phyloP scores from a whole-genome alignment of 176 grass and related monocot genomes.

The Miscanthus lutarioriparius region DNA sequence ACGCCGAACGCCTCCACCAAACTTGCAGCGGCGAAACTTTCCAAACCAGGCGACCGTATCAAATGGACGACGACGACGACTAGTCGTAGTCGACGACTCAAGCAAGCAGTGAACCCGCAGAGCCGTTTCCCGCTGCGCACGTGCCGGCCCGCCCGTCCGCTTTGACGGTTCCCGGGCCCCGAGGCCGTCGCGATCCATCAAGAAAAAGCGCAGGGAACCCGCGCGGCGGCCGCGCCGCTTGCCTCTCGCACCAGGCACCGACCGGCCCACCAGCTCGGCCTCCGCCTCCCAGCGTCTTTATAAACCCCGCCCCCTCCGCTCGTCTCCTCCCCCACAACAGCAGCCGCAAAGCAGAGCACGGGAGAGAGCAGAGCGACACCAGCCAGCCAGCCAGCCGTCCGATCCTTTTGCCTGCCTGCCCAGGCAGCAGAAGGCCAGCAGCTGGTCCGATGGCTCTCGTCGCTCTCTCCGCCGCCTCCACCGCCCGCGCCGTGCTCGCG shows the following conservation, averaged over 20 bases:
- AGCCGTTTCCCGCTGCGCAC: slow-evolving; percentile 17
- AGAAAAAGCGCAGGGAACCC: neutral
- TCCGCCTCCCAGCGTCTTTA: neutral
- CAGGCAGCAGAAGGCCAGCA: neutral
- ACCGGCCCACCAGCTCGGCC: neutral
- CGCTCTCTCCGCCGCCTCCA: slow-evolving; percentile 32
- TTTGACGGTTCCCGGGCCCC: neutral
- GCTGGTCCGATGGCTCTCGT: slow-evolving; percentile 57
- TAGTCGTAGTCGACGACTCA: neutral
- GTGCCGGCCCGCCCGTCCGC: neutral
- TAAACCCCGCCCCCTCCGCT: neutral
- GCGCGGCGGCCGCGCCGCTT: too few relatives aligned
- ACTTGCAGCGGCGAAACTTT: neutral
- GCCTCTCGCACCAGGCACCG: too few relatives aligned
- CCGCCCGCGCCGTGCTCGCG: slow-evolving; percentile 28
- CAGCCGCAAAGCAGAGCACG: neutral
- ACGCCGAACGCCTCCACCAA: neutral
- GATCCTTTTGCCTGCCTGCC: neutral
- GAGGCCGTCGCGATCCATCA: neutral
- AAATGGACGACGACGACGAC: neutral
- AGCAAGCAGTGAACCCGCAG: neutral
- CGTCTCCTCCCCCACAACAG: neutral
- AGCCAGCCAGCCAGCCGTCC: slow-evolving; percentile 3
- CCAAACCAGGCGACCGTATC: neutral
- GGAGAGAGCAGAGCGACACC: slow-evolving; percentile 24